Percentiles rank a stretch among this genome's conserved stretches.
Conservation (phyloP, 495 filamentous ascomycete species). For the Recurvomyces mirabilis region DNA sequence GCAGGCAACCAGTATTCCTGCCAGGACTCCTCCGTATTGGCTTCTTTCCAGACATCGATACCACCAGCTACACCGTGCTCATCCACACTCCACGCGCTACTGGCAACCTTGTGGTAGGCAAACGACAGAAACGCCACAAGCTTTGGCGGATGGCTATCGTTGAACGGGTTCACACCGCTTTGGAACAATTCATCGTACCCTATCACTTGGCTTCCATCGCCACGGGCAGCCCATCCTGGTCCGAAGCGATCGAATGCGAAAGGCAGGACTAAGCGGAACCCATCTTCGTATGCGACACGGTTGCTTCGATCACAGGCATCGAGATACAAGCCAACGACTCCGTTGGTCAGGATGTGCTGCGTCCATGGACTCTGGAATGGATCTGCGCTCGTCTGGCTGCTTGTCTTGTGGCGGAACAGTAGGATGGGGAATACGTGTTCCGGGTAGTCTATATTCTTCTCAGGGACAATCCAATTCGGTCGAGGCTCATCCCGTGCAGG, state of each 20-base stretch:
- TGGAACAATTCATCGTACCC: background rate
- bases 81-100: background rate
- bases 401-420: conserved; percentile 3
- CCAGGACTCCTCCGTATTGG: background rate
- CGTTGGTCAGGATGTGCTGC: background rate
- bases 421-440: too few relatives aligned
- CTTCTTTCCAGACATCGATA: conserved; percentile 2
- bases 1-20: background rate
- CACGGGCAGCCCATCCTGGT: background rate
- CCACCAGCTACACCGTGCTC: background rate
- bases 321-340: background rate
- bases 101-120: background rate
- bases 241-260: background rate
- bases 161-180: background rate
- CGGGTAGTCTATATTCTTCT: background rate
- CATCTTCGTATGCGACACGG: background rate
- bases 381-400: too few relatives aligned
- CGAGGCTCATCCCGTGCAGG: background rate
- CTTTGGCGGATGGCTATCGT: background rate
- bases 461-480: too few relatives aligned
- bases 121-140: background rate
- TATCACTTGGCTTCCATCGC: background rate
- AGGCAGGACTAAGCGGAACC: background rate
- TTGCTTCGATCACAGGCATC: background rate
- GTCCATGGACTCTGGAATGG: background rate